Percentiles rank a stretch among this genome's conserved stretches.
These are phyloP conservation scores for Colletotrichum gloeosporioides DNA, from an alignment of 2,329 filamentous ascomycete species.

Conservation along the genomic window DNA sequence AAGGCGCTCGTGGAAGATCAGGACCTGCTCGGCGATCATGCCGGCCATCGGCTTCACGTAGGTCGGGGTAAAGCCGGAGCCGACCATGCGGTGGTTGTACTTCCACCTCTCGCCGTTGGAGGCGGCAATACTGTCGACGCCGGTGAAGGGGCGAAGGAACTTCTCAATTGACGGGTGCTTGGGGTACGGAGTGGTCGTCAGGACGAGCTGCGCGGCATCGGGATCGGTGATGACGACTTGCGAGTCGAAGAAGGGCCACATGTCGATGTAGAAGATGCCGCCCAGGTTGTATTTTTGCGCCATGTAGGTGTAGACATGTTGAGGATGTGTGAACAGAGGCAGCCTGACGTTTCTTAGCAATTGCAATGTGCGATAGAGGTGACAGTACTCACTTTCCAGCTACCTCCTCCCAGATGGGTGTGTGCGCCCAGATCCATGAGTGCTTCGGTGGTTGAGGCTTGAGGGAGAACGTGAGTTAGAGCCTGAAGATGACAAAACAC, in stretches of 20 bases:
- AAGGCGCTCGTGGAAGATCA: slow-evolving; percentile 26
- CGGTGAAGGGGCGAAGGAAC: slow-evolving; percentile 27
- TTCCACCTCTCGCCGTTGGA: slow-evolving; percentile 33
- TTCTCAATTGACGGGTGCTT: slow-evolving; percentile 20
- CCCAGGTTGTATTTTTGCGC: slow-evolving; percentile 28
- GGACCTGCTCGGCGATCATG: slow-evolving; percentile 29
- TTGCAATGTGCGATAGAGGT: too few relatives aligned
- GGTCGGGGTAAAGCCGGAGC: slow-evolving; percentile 31
- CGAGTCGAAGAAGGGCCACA: slow-evolving; percentile 31
- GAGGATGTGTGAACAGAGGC: slow-evolving; percentile 28
- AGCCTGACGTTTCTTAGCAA: not conserved
- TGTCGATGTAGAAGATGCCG: slow-evolving; percentile 36
- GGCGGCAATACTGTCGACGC: slow-evolving; percentile 25
- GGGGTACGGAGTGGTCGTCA: slow-evolving; percentile 26
- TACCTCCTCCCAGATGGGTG: slow-evolving; percentile 23
- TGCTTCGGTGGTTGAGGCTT: slow-evolving; percentile 22
- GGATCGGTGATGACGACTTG: slow-evolving; percentile 31
- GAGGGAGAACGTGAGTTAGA: not conserved
- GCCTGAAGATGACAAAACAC: rapidly evolving
- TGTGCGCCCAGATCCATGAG: slow-evolving; percentile 26
- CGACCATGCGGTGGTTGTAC: slow-evolving; percentile 31
- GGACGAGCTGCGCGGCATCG: slow-evolving; percentile 27
- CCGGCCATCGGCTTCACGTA: slow-evolving; percentile 28
- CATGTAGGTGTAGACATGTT: slow-evolving; percentile 27
- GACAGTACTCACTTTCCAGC: not conserved